Base-by-base conservation (phyloP, 106 monocot species). In the Dendrobium catenatum region DNA sequence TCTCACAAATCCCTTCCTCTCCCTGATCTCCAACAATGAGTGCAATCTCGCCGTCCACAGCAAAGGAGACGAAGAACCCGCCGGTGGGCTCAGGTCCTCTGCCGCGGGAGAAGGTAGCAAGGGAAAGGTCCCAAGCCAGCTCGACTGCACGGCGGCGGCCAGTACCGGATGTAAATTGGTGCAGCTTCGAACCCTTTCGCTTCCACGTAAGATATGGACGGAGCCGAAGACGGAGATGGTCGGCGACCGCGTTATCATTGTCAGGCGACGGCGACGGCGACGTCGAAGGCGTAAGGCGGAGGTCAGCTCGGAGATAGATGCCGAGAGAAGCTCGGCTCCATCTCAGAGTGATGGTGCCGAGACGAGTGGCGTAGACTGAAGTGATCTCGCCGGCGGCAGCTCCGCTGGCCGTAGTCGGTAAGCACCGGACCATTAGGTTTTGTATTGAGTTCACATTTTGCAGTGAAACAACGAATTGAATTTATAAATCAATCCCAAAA, bases 161-260 rank as follows among this genome's bases (percentile, higher is more conserved):
- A 8, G 13, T 4, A 9, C 40, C 19, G 40, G 78, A 31, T n/a
- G 1, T 42, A 11, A 78, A 55, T 4, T 20, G 78, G 31, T 5
- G 78, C 9, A 6, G 29, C 58, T 78, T 78, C 8, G 56, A 78
- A 40, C 78, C 78, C 40, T 59, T 55, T 26, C 56, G 55, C 78
- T 15, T 55, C 78, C 78, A 78, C 49, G 76, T 22, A 22, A 49
- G 49, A 9, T 26, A 48, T 15, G 49, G 46, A 51, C 42, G 76
- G 76, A 76, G 19, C 13, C 49, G 5, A 1, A 76, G 10, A 22
- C 76, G 76, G 49, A 76, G 49, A 76, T 76, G 76, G 15, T 49
- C 76, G 48, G 76, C 19, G 26, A 26, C 5, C 22, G 47, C 27
- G 76, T 26, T 16, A 5, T 44, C 76, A 6, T 11, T 37, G 37